Evolutionary conservation across 2,329 filamentous ascomycete species (phyloP), one percentile per base, ranked within the genome.

Genomic region (Diplodia seriata): DNA sequence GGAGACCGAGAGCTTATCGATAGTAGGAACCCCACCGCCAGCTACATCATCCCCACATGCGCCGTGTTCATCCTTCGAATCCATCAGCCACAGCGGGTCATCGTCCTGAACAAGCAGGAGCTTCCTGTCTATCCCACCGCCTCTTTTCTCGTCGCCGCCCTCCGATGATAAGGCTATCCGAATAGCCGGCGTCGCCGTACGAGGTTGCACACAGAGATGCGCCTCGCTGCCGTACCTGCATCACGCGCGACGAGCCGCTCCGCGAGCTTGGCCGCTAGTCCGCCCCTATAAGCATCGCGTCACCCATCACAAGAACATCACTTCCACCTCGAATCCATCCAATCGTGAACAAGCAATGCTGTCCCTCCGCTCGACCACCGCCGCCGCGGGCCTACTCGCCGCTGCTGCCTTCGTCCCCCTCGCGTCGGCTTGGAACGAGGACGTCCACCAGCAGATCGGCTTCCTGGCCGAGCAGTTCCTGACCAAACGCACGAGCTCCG

Each of bases 391-490:
- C 18, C 43, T 47, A n/a, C 43, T 50, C 8, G 40, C 47, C 29
- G 43, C 23, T 31, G n/a, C 9, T 12, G 29, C 20, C 20, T 47
- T 63, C 8, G 6, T 9, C 11, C 43, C 59, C 12, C 18, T 20
- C 20, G 50, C 26, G 9, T 55, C 62, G 29, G 62, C 62, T 4
- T 65, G 62, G 62, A 65, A 65, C 38, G 43, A 43, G 20, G 40
- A 61, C 77, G 78, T 80, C 4, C 78, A 81, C 69, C 79, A 80
- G 55, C 79, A 81, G 59, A 79, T 81, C 57, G 79, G 77, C 55
- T 79, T 78, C 72, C 75, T 77, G 71, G 78, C 78, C 40, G 78
- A 80, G 64, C 72, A 73, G 6, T 78, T 80, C 67, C 73, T 81
- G 47, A 73, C 71, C 1, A 71, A 76, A 3, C 67, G 75, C 50